Conservation (phyloP, 345 rosid genomes). For the Eucalyptus grandis region DNA sequence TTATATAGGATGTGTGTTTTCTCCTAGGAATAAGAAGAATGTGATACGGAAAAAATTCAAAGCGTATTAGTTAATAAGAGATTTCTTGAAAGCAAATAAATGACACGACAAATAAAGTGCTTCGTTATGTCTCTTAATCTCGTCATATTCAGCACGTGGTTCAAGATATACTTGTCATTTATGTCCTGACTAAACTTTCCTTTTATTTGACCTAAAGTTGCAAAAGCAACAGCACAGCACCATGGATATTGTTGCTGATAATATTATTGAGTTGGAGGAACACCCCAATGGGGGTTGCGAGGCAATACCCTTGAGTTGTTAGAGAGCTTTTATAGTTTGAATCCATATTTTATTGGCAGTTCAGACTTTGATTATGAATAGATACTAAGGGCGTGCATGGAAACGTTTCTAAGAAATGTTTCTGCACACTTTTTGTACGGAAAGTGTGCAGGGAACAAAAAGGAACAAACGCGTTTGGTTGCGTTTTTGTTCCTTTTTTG, state of each 20-base stretch:
- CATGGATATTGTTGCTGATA: not conserved
- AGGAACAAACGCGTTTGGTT: no score
- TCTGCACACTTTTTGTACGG: no score
- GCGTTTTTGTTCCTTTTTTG: no score
- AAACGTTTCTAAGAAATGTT: no score
- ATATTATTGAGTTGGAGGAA: not conserved
- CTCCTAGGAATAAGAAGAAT: not conserved
- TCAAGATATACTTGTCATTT: not conserved
- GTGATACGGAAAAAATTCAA: no score
- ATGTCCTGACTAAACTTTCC: not conserved
- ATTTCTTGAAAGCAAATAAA: no score
- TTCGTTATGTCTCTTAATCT: not conserved
- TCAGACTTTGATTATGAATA: not conserved
- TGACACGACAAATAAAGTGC: not conserved
- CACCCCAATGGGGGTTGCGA: no score
- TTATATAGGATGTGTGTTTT: not conserved
- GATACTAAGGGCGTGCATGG: no score
- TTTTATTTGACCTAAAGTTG: not conserved
- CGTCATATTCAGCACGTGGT: not conserved
- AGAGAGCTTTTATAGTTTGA: no score
- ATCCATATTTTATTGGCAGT: accelerated
- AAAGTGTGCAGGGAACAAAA: no score
- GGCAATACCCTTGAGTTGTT: accelerated
- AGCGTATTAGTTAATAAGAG: no score
- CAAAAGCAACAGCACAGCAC: not conserved